Evolutionary conservation across 108 stramenopile species (phyloP).

Genomic region (Cylindrotheca fusiformis): DNA sequence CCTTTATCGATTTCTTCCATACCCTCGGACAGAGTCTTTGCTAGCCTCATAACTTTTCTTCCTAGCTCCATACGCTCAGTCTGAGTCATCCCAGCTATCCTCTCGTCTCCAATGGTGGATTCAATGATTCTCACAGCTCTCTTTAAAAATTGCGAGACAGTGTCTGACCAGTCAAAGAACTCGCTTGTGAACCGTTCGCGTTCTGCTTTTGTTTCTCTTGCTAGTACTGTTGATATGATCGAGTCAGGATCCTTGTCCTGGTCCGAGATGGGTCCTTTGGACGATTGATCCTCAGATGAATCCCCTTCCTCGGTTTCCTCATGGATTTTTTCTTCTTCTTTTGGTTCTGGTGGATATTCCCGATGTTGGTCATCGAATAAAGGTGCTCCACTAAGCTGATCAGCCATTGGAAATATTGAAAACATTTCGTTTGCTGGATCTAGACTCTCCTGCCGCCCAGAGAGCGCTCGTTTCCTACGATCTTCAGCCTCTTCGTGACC

Average conservation of each 20-base stretch:
- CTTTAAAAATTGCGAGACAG: slow-evolving; percentile 32
- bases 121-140: not conserved
- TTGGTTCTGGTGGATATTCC: not conserved
- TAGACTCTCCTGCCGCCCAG: slow-evolving; percentile 5
- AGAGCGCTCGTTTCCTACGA: not conserved
- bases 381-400: slow-evolving; percentile 75
- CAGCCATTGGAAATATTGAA: slow-evolving; percentile 70
- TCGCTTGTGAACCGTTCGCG: slow-evolving; percentile 34
- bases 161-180: slow-evolving; percentile 51
- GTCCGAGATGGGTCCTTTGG: not conserved
- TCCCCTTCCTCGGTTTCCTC: slow-evolving; percentile 15
- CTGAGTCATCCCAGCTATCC: slow-evolving; percentile 12
- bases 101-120: not conserved
- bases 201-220: slow-evolving; percentile 21
- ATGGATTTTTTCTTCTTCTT: slow-evolving; percentile 12
- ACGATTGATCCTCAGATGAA: not conserved
- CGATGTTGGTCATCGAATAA: slow-evolving; percentile 34
- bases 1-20: slow-evolving; percentile 69
- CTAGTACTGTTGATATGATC: slow-evolving; percentile 17
- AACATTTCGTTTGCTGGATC: slow-evolving; percentile 49
- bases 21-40: slow-evolving; percentile 38
- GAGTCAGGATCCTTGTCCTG: slow-evolving; percentile 3
- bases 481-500: slow-evolving; percentile 28
- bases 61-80: slow-evolving; percentile 55
- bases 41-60: slow-evolving; percentile 40